phyloP scores from a whole-genome alignment of 805 yeast species.

The Candida silvicultrix region DNA sequence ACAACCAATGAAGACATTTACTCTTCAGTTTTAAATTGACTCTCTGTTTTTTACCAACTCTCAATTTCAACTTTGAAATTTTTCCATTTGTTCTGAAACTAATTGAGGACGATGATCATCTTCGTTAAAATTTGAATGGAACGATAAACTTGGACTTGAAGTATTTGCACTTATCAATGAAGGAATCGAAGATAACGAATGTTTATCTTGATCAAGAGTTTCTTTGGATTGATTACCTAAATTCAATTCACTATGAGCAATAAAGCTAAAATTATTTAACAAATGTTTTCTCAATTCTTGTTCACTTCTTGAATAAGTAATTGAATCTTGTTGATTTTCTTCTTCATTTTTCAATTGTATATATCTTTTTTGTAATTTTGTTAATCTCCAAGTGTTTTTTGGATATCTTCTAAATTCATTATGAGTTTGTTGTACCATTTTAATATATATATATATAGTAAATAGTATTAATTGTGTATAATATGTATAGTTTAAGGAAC shows the following conservation, averaged over 20 bases:
- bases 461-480: no score
- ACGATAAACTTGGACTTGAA: neutral
- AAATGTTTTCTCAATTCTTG: conserved; percentile 8
- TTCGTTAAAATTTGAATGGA: neutral
- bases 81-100: neutral
- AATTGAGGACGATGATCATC: neutral
- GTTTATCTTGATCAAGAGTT: conserved; percentile 4
- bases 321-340: neutral
- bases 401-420: conserved; percentile 16
- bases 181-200: neutral
- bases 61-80: neutral
- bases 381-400: conserved; percentile 20
- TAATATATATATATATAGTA: no score
- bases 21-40: no score
- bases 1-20: no score
- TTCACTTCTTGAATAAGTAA: conserved; percentile 1
- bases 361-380: conserved; percentile 14
- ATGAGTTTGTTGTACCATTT: neutral
- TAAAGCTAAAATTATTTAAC: conserved; percentile 5
- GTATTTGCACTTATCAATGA: neutral
- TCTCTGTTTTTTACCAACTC: no score
- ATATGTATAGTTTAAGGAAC: neutral
- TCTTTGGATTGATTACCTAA: neutral
- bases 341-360: conserved; percentile 9
- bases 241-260: neutral